Conservation (phyloP, 2,329 filamentous ascomycete species). For the Diaporthe aspalathi region DNA sequence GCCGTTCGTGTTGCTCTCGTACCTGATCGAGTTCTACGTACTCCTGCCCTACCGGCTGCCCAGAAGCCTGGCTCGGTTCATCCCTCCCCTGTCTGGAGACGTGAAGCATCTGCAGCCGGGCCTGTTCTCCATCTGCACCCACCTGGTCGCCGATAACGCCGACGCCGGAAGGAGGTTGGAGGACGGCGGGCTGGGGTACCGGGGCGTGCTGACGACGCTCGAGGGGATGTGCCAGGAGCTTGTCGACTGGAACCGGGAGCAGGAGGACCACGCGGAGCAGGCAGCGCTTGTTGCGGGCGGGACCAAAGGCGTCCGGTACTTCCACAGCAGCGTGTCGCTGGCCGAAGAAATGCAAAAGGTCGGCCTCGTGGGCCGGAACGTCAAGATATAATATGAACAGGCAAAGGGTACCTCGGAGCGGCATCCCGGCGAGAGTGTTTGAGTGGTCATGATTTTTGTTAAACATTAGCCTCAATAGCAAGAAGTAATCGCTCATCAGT, state of each 20-base stretch:
- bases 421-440: too few relatives aligned
- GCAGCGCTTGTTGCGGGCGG: background rate
- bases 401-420: too few relatives aligned
- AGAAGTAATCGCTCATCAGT: slow-evolving; percentile 9
- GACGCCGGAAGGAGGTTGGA: slow-evolving; percentile 47
- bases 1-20: slow-evolving; percentile 50
- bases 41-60: slow-evolving; percentile 47
- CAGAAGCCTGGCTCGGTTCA: slow-evolving; percentile 41
- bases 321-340: slow-evolving; percentile 53
- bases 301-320: slow-evolving; percentile 42
- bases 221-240: slow-evolving; percentile 55
- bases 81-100: slow-evolving; percentile 50
- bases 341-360: slow-evolving; percentile 53
- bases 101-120: slow-evolving; percentile 53
- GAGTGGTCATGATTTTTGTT: background rate
- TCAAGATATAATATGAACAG: slow-evolving; percentile 15
- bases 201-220: slow-evolving; percentile 52
- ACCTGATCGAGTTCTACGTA: slow-evolving; percentile 52
- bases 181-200: slow-evolving; percentile 54
- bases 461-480: slow-evolving; percentile 3
- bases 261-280: slow-evolving; percentile 41
- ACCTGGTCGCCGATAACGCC: slow-evolving; percentile 51
- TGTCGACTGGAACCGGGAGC: slow-evolving; percentile 56
- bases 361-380: slow-evolving; percentile 26
- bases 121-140: slow-evolving; percentile 55